These are phyloP conservation scores for Cucumis melo DNA, from an alignment of 306 rosid genomes.

Conservation along the genomic window DNA sequence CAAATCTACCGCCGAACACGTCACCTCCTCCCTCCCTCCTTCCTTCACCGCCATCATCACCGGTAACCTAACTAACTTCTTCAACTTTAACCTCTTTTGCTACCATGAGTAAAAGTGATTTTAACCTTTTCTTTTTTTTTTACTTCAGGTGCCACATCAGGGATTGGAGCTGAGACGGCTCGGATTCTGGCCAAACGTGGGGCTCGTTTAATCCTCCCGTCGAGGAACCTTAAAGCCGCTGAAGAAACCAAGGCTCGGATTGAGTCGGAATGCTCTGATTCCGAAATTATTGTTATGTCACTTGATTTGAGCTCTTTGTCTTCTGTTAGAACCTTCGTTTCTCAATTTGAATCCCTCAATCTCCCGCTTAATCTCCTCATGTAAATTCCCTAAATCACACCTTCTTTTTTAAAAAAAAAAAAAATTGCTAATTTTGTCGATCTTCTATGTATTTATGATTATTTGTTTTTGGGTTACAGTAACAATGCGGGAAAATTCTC, in stretches of 20 bases:
- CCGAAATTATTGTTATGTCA: constrained; percentile 44
- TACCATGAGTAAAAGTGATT: too few relatives aligned
- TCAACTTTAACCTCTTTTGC: background rate
- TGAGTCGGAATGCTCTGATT: constrained; percentile 36
- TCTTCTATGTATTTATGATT: too few relatives aligned
- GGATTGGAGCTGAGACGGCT: constrained; percentile 95
- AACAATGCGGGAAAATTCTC: constrained; percentile 94
- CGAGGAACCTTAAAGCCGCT: constrained; percentile 56
- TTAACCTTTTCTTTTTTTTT: too few relatives aligned
- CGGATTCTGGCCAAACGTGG: constrained; percentile 72
- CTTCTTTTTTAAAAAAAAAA: fast-evolving
- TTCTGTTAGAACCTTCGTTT: constrained; percentile 51
- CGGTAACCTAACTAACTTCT: constrained; percentile 19
- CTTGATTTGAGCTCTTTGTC: constrained; percentile 82
- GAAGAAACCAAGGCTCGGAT: constrained; percentile 63
- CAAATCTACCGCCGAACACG: constrained; percentile 70
- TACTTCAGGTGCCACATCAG: constrained; percentile 64
- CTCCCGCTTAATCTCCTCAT: constrained; percentile 79
- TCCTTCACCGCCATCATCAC: constrained; percentile 82
- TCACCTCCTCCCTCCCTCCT: constrained; percentile 32
- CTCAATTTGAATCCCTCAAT: constrained; percentile 36
- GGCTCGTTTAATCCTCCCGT: constrained; percentile 63
- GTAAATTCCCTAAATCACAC: constrained; percentile 9
- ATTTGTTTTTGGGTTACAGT: constrained; percentile 8
- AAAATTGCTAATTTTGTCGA: too few relatives aligned